phyloP scores from a whole-genome alignment of 345 rosid species.

The Nephelium lappaceum region DNA sequence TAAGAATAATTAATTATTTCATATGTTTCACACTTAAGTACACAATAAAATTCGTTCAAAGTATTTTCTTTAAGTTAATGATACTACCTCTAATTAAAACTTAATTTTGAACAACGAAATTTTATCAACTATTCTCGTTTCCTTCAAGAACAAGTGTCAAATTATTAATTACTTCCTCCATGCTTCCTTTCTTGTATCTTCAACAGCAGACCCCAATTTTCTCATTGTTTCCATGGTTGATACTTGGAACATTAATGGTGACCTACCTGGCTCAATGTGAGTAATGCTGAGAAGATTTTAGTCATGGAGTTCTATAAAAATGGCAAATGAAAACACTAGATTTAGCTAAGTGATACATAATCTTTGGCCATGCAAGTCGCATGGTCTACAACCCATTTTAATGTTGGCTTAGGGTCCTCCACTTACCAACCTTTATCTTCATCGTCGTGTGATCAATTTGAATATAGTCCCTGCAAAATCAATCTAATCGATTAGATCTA shows the following conservation, averaged over 20 bases:
- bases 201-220: background rate
- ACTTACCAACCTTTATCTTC: slow-evolving; percentile 1
- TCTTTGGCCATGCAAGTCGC: background rate
- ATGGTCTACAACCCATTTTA: background rate
- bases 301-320: background rate
- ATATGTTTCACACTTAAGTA: background rate
- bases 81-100: background rate
- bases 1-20: too few species aligned
- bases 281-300: background rate
- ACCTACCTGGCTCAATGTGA: background rate
- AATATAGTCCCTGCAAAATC: background rate
- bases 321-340: background rate
- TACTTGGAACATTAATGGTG: background rate
- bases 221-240: background rate
- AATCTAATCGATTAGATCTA: background rate
- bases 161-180: too few species aligned
- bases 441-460: background rate
- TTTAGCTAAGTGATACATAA: background rate
- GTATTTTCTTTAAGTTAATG: too few species aligned
- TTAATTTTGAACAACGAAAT: background rate
- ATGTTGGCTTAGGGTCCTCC: slow-evolving; percentile 17
- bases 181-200: background rate
- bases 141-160: background rate
- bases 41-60: too few species aligned
- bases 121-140: background rate